Base-by-base conservation (phyloP, 768 basidiomycete species). In the Boletus speciosus region DNA sequence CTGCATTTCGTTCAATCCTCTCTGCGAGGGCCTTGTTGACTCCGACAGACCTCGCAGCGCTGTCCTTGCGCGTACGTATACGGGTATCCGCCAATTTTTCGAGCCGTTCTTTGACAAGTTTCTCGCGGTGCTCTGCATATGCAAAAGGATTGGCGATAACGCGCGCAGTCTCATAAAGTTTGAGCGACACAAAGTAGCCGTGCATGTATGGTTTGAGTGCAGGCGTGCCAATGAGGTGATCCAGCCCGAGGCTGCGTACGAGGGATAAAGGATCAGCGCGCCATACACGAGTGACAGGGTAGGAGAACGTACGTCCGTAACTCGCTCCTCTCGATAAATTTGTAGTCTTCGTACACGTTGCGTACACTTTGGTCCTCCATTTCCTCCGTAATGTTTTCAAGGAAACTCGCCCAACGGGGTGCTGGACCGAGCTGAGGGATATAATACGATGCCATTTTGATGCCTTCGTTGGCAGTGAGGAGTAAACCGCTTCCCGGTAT, bases 181-280 rank as follows among this genome's bases (percentile, higher is more conserved):
- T 92, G 73, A 98, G 85, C 5, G 94, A 91, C 58, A 98, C 73
- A 76, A 99, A 98, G 82, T 95, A 98, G 40, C 97, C 97, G 71
- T 99, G 97, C 96, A 99, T 98, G 74, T 98, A 99, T 5, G 97
- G 97, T 71, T 96, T 96, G 78, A 98, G 90, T 16, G 90, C 85
- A 21, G 93, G 86, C 6, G 95, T 96, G 47, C 97, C 97, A 59
- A 97, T 76, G 62, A 99, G 90, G 68, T 96, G 93, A 61, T 94
- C 90, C 68, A 99, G 73, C n/a, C 94, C 91, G 57, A 99, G 84
- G 35, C 93, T 96, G 63, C 37, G 52, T 48, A 45, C 52, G 34
- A 36, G 19, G 10, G 23, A 0, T 16, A 32, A 27, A 19, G n/a
- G 15, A 35, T 65, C 44, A 56, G 29, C 10, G 25, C 25, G 12